phyloP scores from a whole-genome alignment of 2,329 filamentous ascomycete species.

The Acephala macrosclerotiorum region DNA sequence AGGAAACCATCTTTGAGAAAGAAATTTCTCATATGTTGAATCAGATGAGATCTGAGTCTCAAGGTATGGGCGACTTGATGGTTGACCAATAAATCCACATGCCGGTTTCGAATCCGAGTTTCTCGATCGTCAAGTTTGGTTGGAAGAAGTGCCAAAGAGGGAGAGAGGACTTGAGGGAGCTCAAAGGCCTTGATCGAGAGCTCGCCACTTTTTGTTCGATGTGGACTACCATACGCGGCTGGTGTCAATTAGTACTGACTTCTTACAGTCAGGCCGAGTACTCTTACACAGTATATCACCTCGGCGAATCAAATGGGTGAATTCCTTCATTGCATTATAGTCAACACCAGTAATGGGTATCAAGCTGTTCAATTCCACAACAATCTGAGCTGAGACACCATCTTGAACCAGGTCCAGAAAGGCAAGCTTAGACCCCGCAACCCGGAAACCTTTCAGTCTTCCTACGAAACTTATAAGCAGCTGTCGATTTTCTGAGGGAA shows the following conservation, averaged over 20 bases:
- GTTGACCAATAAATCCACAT: conserved; percentile 87
- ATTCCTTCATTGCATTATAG: conserved; percentile 59
- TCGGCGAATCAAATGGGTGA: conserved; percentile 72
- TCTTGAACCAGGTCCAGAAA: conserved; percentile 85
- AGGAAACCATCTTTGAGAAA: conserved; percentile 77
- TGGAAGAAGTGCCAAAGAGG: conserved; percentile 82
- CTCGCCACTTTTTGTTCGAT: conserved; percentile 72
- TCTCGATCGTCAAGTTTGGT: conserved; percentile 73
- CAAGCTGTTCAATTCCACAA: conserved; percentile 71
- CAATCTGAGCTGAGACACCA: conserved; percentile 75
- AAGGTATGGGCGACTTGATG: conserved; percentile 71
- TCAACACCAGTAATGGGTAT: conserved; percentile 43
- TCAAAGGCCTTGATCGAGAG: conserved; percentile 74
- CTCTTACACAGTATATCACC: conserved; percentile 85
- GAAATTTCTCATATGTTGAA: conserved; percentile 76
- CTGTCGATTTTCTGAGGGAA: too few species aligned
- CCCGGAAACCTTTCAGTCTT: conserved; percentile 59
- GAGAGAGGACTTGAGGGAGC: conserved; percentile 76
- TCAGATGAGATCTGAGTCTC: conserved; percentile 76
- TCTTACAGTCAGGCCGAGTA: background rate
- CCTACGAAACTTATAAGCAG: background rate
- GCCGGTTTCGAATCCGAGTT: conserved; percentile 76
- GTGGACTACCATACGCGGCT: conserved; percentile 73
- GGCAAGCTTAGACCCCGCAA: conserved; percentile 77
- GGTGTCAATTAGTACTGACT: conserved; percentile 27